Evolutionary conservation across 768 basidiomycete genomes (phyloP).

Genomic region (Boletus vermiculosoides): DNA sequence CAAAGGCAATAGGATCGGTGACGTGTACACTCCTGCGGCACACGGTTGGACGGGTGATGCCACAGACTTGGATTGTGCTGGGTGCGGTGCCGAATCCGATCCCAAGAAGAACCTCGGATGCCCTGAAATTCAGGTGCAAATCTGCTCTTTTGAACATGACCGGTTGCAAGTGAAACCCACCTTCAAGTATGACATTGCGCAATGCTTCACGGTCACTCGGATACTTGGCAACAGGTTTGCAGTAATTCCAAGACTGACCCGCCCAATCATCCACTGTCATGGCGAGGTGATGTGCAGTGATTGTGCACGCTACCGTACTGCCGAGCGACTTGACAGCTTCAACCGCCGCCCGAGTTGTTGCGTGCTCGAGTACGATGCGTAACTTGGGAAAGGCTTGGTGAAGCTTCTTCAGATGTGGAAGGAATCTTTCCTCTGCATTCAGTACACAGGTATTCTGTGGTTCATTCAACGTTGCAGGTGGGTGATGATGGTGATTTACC

Average conservation of each 20-base stretch:
- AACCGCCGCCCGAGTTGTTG: slow-evolving; percentile 88
- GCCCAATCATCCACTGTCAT: slow-evolving; percentile 97
- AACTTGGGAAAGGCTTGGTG: slow-evolving; percentile 83
- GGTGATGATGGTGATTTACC: not conserved
- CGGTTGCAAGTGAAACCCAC: slow-evolving; percentile 36
- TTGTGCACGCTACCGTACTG: slow-evolving; percentile 88
- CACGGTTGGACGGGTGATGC: slow-evolving; percentile 71
- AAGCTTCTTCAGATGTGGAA: slow-evolving; percentile 81
- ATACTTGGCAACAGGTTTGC: slow-evolving; percentile 97
- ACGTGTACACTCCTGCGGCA: slow-evolving; percentile 96
- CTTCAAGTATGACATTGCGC: slow-evolving; percentile 71
- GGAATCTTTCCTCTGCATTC: slow-evolving; percentile 88
- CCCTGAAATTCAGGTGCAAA: slow-evolving; percentile 41
- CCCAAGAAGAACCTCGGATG: slow-evolving; percentile 97
- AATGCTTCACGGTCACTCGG: slow-evolving; percentile 88
- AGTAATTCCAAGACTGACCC: slow-evolving; percentile 92
- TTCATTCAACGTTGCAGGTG: not conserved
- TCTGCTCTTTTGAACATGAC: not conserved
- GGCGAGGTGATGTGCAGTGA: slow-evolving; percentile 94
- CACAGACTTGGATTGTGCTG: slow-evolving; percentile 62
- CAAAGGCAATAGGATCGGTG: slow-evolving; percentile 86
- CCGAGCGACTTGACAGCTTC: slow-evolving; percentile 79
- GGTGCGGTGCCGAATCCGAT: slow-evolving; percentile 95
- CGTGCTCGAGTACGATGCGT: slow-evolving; percentile 96
- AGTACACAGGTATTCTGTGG: slow-evolving; percentile 83